These are phyloP conservation scores for Entomortierella chlamydospora DNA, from an alignment of 192 early-diverging fungal species.

Conservation along the genomic window DNA sequence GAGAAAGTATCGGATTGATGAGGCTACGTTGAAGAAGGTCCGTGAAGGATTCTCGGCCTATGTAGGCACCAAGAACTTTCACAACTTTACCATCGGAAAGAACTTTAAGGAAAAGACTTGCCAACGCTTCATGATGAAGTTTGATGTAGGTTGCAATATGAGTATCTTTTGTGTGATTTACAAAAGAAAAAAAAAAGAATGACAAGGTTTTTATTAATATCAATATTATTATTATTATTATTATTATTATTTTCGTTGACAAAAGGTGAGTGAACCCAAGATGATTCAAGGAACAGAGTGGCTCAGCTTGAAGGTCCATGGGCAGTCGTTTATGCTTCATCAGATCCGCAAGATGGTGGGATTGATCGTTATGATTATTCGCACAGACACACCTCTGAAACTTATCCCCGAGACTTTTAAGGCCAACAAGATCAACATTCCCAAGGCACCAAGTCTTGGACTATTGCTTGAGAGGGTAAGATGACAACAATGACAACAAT, in stretches of 20 bases:
- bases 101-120: constrained; percentile 81
- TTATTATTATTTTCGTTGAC: background rate
- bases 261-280: constrained; percentile 71
- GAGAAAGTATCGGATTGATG: constrained; percentile 74
- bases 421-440: constrained; percentile 87
- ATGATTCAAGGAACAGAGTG: constrained; percentile 82
- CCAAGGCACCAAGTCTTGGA: constrained; percentile 94
- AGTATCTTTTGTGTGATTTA: too few relatives aligned
- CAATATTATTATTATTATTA: background rate
- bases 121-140: constrained; percentile 85
- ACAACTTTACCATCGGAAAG: constrained; percentile 93
- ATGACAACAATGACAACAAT: too few relatives aligned
- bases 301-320: constrained; percentile 92
- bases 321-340: constrained; percentile 99
- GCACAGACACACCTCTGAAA: constrained; percentile 73
- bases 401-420: constrained; percentile 78
- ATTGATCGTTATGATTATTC: constrained; percentile 84
- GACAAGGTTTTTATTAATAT: background rate
- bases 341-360: constrained; percentile 99
- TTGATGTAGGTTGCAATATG: constrained; percentile 72
- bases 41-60: constrained; percentile 76
- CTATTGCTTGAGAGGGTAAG: constrained; percentile 84
- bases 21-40: constrained; percentile 72
- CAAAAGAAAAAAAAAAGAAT: constrained; percentile 4
- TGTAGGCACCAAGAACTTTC: constrained; percentile 91